Evolutionary conservation across 176 grass and related monocot genomes (phyloP).

Genomic region (Eremochloa ophiuroides): DNA sequence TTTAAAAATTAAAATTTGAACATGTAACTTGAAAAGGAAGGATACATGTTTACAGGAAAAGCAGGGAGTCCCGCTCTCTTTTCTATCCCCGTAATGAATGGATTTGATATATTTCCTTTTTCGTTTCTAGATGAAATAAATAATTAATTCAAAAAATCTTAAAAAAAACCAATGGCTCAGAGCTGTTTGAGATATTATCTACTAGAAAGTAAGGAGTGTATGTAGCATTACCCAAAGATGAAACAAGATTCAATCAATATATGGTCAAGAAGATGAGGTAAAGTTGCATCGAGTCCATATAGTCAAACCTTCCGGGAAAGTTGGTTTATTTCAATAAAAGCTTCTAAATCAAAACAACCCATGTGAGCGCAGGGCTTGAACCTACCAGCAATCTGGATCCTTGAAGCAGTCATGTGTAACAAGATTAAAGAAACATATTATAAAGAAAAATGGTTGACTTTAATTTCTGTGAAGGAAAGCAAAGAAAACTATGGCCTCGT

Average conservation of each 20-base stretch:
- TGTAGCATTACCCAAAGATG: too few species aligned
- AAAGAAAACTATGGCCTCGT: neutral
- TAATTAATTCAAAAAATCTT: too few species aligned
- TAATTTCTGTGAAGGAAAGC: neutral
- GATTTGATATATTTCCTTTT: too few species aligned
- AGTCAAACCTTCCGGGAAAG: conserved; percentile 74
- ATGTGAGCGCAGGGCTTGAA: conserved; percentile 91
- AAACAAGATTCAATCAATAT: neutral
- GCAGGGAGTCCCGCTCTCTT: too few species aligned
- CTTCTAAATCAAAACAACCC: conserved; percentile 96
- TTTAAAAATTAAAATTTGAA: too few species aligned
- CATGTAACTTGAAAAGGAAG: too few species aligned
- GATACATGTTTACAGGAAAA: too few species aligned
- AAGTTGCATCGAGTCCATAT: conserved; percentile 7
- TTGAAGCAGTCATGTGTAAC: conserved; percentile 73
- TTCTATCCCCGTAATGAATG: too few species aligned
- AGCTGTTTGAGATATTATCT: too few species aligned
- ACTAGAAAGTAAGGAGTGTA: too few species aligned
- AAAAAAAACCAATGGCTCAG: too few species aligned
- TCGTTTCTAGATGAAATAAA: too few species aligned
- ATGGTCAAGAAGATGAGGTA: conserved; percentile 5
- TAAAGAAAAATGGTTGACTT: neutral
- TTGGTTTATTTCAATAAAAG: conserved; percentile 82
- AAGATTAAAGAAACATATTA: conserved; percentile 26
- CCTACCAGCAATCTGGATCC: conserved; percentile 81